Base-by-base conservation (phyloP, 2,329 filamentous ascomycete genomes). In the Nemania diffusa region DNA sequence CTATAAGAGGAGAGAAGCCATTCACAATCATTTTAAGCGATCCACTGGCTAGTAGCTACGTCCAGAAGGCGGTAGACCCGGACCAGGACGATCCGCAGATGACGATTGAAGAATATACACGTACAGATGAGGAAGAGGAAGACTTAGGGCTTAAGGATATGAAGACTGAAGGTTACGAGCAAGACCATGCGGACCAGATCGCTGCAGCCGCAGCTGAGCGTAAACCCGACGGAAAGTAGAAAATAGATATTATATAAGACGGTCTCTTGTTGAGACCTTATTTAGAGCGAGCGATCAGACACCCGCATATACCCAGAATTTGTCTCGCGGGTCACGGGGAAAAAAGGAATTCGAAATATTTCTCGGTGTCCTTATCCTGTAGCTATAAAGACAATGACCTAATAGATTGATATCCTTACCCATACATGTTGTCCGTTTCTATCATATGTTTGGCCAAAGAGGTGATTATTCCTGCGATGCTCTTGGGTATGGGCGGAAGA, bases 41-140 rank as follows among this genome's bases (percentile, higher is more conserved):
- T 78, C 96, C 96, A 0, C 83, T 98, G 70, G 96, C 94, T 11
- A 92, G 92, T 78, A 97, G 93, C 76, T 99, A 97, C 77, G 92
- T 99, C 52, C 96, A 99, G 82, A 93, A 94, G 75, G 85, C 97
- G 67, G 92, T 93, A 26, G 91, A 94, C 72, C 91, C 92, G 1
- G 83, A 83, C 37, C 75, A 85, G 53, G 81, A 83, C 0, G 96
- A 99, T 76, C 91, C 91, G 17, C 91, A 96, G 80, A 91, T 99
- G 77, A 89, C 87, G 64, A 85, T 88, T 2, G 92, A 93, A 81
- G 91, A 92, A 32, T 99, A 99, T 78, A 88, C 92, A 67, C 87
- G 96, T 68, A 97, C 95, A 0, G 89, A 91, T 0, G 92, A 97
- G 78, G 96, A 99, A 77, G 93, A 97, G 81, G 96, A 99, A 75